These are phyloP conservation scores for Ceratocystis papillata DNA, from an alignment of 2,329 filamentous ascomycete species.

Conservation along the genomic window DNA sequence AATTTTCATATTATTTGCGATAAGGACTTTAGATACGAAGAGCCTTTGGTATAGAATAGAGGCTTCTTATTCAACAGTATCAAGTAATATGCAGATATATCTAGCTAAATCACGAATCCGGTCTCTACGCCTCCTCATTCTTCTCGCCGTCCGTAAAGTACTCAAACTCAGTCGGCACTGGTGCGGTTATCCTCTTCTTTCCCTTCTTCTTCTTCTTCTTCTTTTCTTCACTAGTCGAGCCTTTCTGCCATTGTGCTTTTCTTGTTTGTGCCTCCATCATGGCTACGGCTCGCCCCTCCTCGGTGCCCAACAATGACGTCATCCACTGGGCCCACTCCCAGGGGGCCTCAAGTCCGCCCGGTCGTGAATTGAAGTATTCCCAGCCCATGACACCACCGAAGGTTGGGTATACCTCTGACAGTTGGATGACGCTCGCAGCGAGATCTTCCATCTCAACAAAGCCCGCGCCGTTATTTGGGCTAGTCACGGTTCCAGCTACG, in stretches of 20 bases:
- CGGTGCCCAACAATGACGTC: constrained; percentile 35
- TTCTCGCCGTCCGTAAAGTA: constrained; percentile 31
- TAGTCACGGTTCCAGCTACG: constrained; percentile 72
- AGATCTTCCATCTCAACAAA: constrained; percentile 42
- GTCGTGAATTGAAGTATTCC: constrained; percentile 83
- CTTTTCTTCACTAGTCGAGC: neutral
- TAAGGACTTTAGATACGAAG: neutral
- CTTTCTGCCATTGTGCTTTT: constrained; percentile 15
- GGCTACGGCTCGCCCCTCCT: constrained; percentile 22
- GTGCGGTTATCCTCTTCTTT: constrained; percentile 14
- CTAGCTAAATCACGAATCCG: neutral
- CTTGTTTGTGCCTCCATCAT: constrained; percentile 28
- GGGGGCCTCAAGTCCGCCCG: constrained; percentile 50
- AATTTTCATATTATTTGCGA: neutral
- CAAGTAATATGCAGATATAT: neutral
- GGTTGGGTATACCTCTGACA: constrained; percentile 44
- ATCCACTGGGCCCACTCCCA: constrained; percentile 72
- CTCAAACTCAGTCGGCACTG: constrained; percentile 30
- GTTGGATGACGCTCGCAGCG: constrained; percentile 34
- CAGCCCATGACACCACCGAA: constrained; percentile 91
- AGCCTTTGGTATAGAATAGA: neutral
- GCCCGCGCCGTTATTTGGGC: constrained; percentile 57
- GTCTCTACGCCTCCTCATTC: neutral
- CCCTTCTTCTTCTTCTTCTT: constrained; percentile 15
- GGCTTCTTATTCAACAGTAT: neutral